Base-by-base conservation (phyloP, 2,329 filamentous ascomycete genomes). In the Chrysoporthe austroafricana region DNA sequence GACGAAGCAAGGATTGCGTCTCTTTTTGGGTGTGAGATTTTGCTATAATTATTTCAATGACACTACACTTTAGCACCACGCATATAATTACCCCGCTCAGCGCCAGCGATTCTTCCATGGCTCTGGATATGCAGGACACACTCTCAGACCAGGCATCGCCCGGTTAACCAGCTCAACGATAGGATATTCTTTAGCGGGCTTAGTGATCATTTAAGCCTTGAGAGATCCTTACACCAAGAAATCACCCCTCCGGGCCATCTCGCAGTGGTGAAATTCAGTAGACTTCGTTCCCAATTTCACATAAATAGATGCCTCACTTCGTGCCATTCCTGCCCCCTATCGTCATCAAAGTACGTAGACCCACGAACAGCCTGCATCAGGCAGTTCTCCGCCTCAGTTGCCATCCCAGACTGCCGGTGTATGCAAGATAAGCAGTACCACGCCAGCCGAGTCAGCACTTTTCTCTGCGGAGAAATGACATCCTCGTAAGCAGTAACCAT, bases 371-470 rank as follows among this genome's bases (percentile, higher is more conserved):
- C 67, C 26, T 63, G 59, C 43, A 60, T 63, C 43, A 69, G 42
- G 42, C 67, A 66, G 39, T 18, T 34, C 16, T 63, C 60, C n/a
- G 63, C 67, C n/a, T 69, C 54, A 5, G 52, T 39, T 18, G n/a
- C 16, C 16, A 32, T 44, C 34, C 59, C 54, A 26, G 32, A 42
- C 21, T 63, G 52, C 46, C 60, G 63, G 56, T 66, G 32, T 14
- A 69, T 65, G 60, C 44, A 60, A 16, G 63, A 66, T 59, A 66
- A 61, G 67, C 63, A 69, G 54, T 63, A 66, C 63, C 67, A 66
- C 26, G 67, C 67, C 59, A 69, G 50, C 32, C 67, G 63, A 36
- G 58, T 66, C 39, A 69, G 60, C 63, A 69, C 63, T 34, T 63
- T 54, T 2, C 67, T 56, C 54, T 60, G 59, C 14, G 59, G 36